phyloP scores from a whole-genome alignment of 345 rosid genomes.

The Lumnitzera littorea region DNA sequence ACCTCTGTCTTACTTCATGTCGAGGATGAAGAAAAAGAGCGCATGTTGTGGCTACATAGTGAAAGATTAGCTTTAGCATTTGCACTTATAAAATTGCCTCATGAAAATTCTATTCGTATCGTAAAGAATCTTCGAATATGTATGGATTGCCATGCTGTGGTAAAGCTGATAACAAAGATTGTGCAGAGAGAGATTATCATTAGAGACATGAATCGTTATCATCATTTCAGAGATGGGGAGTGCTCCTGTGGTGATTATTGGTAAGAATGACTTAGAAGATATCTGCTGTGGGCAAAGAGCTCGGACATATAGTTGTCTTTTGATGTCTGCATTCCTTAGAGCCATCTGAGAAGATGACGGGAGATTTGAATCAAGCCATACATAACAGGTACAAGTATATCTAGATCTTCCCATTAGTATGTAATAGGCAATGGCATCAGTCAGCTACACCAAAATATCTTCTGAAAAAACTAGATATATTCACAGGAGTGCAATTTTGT shows the following conservation, averaged over 20 bases:
- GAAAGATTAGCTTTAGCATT: slow-evolving; percentile 85
- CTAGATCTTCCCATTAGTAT: too few species aligned
- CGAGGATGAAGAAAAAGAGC: slow-evolving; percentile 53
- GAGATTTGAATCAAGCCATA: too few species aligned
- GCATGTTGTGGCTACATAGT: slow-evolving; percentile 70
- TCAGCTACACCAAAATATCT: too few species aligned
- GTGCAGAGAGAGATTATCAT: slow-evolving; percentile 61
- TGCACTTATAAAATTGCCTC: slow-evolving; percentile 46
- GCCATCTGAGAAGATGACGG: too few species aligned
- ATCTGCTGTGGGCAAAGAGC: too few species aligned
- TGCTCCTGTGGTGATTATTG: slow-evolving; percentile 85
- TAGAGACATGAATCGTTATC: slow-evolving; percentile 81
- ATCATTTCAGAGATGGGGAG: slow-evolving; percentile 58
- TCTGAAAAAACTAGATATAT: too few species aligned
- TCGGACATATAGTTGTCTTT: too few species aligned
- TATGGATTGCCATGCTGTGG: slow-evolving; percentile 63
- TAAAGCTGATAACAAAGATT: slow-evolving; percentile 59
- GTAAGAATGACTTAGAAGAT: slow-evolving; percentile 27
- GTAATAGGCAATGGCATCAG: too few species aligned
- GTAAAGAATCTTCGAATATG: slow-evolving; percentile 80
- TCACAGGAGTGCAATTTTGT: too few species aligned
- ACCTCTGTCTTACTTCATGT: slow-evolving; percentile 45
- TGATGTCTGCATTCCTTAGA: too few species aligned
- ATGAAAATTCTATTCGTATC: slow-evolving; percentile 44
- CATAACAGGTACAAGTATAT: too few species aligned